A percentile compares a stretch with the other conserved stretches of the same genome.
Evolutionary conservation across 306 rosid species (phyloP).

Genomic region (Fagus sylvatica): DNA sequence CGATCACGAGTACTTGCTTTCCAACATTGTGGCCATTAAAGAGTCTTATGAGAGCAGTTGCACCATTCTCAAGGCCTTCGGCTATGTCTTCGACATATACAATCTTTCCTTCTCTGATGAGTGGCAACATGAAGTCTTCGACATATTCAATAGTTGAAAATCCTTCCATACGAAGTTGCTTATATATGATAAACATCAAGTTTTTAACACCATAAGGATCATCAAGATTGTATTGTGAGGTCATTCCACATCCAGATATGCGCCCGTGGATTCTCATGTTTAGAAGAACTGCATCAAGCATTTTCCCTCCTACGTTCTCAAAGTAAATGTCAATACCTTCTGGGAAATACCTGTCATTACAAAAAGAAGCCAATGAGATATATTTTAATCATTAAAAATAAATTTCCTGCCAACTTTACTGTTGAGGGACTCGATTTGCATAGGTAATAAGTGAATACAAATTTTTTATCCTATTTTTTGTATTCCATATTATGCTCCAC

Average conservation of each 20-base stretch:
- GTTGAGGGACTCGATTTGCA: too few species aligned
- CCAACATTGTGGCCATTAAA: constrained; percentile 8
- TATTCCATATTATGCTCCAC: too few species aligned
- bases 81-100: constrained; percentile 12
- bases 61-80: constrained; percentile 21
- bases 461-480: too few species aligned
- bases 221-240: constrained; percentile 4
- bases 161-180: constrained; percentile 19
- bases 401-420: too few species aligned
- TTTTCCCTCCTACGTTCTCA: constrained; percentile 19
- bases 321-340: constrained; percentile 23
- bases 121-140: constrained; percentile 7
- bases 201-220: constrained; percentile 5
- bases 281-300: constrained; percentile 21
- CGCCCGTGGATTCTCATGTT: constrained; percentile 19
- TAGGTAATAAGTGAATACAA: too few species aligned
- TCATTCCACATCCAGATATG: constrained; percentile 11
- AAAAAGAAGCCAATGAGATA: background rate
- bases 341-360: constrained; percentile 12
- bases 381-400: too few species aligned
- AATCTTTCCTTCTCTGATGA: background rate
- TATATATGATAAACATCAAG: constrained; percentile 10
- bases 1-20: background rate
- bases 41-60: background rate
- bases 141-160: background rate